These are phyloP conservation scores for Trichoderma gracile DNA, from an alignment of 2,329 filamentous ascomycete genomes.

Conservation along the genomic window DNA sequence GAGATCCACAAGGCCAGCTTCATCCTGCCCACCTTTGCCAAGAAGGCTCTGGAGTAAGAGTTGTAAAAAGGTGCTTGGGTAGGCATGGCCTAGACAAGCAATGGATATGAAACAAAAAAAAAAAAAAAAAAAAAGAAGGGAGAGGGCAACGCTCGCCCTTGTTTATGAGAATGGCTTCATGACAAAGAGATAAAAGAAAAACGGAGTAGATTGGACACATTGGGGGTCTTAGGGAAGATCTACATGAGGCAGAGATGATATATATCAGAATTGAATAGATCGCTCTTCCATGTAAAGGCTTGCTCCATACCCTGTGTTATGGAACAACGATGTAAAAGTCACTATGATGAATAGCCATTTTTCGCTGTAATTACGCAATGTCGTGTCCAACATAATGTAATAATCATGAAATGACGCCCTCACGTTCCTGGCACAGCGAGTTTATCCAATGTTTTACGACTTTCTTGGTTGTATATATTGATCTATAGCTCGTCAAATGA, in stretches of 20 bases:
- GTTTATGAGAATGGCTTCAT: slow-evolving; percentile 10
- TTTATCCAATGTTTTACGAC: not conserved
- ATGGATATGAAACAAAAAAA: not conserved
- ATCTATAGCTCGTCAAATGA: slow-evolving; percentile 16
- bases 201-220: not conserved
- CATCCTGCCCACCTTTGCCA: slow-evolving; percentile 88
- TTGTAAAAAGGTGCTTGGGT: not conserved
- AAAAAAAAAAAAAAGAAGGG: slow-evolving; percentile 1
- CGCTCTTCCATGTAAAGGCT: not conserved
- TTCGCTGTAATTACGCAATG: not conserved
- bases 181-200: not conserved
- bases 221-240: not conserved
- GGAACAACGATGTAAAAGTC: not conserved
- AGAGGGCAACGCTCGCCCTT: not conserved
- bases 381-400: not conserved
- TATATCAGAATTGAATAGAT: slow-evolving; percentile 11
- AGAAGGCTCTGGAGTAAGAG: slow-evolving; percentile 65
- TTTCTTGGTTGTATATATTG: not conserved
- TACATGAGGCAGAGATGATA: not conserved
- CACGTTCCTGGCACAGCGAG: no score
- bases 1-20: slow-evolving; percentile 96
- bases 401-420: no score
- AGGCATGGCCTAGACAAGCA: not conserved
- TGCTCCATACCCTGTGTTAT: not conserved
- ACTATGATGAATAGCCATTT: not conserved